Conservation (phyloP, 345 rosid genomes). For the Lumnitzera racemosa region DNA sequence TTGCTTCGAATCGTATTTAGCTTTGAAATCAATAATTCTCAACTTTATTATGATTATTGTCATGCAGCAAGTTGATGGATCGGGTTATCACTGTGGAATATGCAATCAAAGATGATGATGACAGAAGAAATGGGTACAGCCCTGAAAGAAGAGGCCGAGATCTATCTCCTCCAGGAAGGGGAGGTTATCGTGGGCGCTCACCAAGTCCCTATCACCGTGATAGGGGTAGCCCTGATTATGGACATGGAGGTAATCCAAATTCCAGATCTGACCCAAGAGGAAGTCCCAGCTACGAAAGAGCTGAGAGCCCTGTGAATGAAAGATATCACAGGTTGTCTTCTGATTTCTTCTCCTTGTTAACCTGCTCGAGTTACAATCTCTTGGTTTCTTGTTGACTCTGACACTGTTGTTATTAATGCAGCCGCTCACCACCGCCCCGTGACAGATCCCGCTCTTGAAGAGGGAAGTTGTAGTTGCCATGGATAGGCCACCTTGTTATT, state of each 20-base stretch:
- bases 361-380: neutral
- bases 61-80: slow-evolving; percentile 79
- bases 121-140: slow-evolving; percentile 50
- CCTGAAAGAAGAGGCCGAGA: slow-evolving; percentile 65
- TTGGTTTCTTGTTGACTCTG: neutral
- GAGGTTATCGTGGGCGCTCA: slow-evolving; percentile 55
- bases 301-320: slow-evolving; percentile 51
- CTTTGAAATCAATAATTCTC: neutral
- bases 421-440: slow-evolving; percentile 37
- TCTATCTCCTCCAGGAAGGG: slow-evolving; percentile 60
- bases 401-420: slow-evolving; percentile 9
- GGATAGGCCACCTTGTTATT: no score
- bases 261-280: slow-evolving; percentile 35
- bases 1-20: no score
- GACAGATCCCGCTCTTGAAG: slow-evolving; percentile 27
- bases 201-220: slow-evolving; percentile 82
- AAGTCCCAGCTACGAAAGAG: slow-evolving; percentile 50
- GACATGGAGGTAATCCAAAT: slow-evolving; percentile 58
- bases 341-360: neutral
- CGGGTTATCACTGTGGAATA: slow-evolving; percentile 89
- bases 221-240: slow-evolving; percentile 92
- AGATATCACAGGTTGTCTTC: slow-evolving; percentile 38
- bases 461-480: neutral
- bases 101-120: slow-evolving; percentile 87
- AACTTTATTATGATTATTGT: neutral